phyloP scores from a whole-genome alignment of 106 monocot species.

The Apostasia ramifera region DNA sequence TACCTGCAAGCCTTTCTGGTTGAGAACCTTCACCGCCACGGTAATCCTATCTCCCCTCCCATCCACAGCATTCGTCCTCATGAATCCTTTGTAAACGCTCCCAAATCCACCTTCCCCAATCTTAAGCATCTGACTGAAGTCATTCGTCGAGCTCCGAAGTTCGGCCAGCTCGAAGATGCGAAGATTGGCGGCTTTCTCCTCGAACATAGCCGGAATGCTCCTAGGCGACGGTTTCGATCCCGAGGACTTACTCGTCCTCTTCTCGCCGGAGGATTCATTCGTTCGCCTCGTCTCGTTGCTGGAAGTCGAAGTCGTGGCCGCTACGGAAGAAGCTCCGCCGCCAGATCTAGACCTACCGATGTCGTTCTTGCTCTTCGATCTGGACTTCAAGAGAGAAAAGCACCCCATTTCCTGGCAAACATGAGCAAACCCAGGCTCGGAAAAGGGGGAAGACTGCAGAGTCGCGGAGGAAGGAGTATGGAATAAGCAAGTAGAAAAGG shows the following conservation, averaged over 20 bases:
- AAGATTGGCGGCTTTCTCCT: slow-evolving; percentile 7
- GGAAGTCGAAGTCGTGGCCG: background rate
- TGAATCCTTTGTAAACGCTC: slow-evolving; percentile 18
- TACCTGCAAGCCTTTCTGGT: slow-evolving; percentile 20
- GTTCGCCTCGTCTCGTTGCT: background rate
- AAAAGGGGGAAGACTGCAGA: too few species aligned
- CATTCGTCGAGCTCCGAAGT: slow-evolving; percentile 15
- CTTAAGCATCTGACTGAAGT: slow-evolving; percentile 11
- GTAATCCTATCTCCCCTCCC: slow-evolving; percentile 6
- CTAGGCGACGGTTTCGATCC: slow-evolving; percentile 2
- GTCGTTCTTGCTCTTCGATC: background rate
- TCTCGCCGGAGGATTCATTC: background rate
- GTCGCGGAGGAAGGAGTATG: too few species aligned
- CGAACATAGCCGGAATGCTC: slow-evolving; percentile 4
- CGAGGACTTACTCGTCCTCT: background rate
- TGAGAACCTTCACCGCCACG: slow-evolving; percentile 17
- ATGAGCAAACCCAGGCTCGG: too few species aligned
- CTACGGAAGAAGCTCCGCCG: background rate
- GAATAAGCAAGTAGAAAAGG: too few species aligned
- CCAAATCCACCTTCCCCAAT: slow-evolving; percentile 23
- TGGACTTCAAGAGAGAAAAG: slow-evolving; percentile 3
- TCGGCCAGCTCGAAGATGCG: slow-evolving; percentile 14
- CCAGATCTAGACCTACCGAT: background rate
- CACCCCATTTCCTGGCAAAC: slow-evolving; percentile 6
- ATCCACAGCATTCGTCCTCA: background rate